Evolutionary conservation across 1,139 yeast genomes (phyloP).

Genomic region (Arxiozyma slooffiae): DNA sequence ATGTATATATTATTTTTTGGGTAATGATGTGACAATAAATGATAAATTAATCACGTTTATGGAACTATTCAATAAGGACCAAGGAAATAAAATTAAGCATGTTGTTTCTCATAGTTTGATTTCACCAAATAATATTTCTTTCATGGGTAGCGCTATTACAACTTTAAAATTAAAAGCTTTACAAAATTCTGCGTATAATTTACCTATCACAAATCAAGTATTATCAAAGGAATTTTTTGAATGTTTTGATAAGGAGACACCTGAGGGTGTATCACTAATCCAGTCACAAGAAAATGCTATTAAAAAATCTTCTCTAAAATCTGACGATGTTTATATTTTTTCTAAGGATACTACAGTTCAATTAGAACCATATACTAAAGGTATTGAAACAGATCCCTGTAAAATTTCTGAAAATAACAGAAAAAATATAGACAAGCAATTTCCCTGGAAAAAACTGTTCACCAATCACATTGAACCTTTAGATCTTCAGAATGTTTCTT

Average conservation of each 20-base stretch:
- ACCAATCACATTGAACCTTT: constrained; percentile 37
- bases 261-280: constrained; percentile 18
- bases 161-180: constrained; percentile 50
- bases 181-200: constrained; percentile 43
- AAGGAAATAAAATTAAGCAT: constrained; percentile 42
- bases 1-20: constrained; percentile 67
- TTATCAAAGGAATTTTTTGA: constrained; percentile 28
- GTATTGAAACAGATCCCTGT: constrained; percentile 8
- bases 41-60: constrained; percentile 36
- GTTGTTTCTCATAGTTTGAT: constrained; percentile 60
- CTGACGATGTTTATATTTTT: constrained; percentile 22
- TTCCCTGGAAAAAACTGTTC: constrained; percentile 39
- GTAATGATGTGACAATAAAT: constrained; percentile 47
- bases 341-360: constrained; percentile 14
- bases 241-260: constrained; percentile 16
- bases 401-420: constrained; percentile 10
- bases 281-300: constrained; percentile 17
- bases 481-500: constrained; percentile 11
- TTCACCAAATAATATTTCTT: constrained; percentile 51
- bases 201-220: constrained; percentile 35
- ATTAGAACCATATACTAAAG: constrained; percentile 21
- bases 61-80: constrained; percentile 41
- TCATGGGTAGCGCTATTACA: constrained; percentile 45
- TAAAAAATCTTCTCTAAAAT: constrained; percentile 6
- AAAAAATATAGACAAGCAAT: constrained; percentile 3